Base-by-base conservation (phyloP, 108 stramenopile species). In the Nitzschia putrida region DNA sequence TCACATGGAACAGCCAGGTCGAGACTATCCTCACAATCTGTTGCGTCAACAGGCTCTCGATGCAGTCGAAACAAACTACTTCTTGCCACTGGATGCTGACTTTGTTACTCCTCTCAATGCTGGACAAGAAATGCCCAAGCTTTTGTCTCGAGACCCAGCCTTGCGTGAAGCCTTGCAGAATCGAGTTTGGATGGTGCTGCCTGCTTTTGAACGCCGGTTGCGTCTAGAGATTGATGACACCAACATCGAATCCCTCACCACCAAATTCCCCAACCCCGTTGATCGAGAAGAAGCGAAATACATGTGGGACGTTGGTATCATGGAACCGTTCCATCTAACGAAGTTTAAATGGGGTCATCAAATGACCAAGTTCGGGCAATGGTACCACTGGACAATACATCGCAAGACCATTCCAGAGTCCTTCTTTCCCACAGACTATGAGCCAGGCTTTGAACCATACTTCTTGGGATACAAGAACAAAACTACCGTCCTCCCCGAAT, bases 11-110 rank as follows among this genome's bases (percentile, higher is more conserved):
- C n/a, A 59, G 2, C 11, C 16, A 0, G 54, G 23, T 26, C 22
- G 22, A 13, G 39, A 58, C 8, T 72, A 72, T 21, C 71, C 71
- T 8, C 38, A 64, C 61, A 72, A 72, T 54, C 13, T 72, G 5
- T 39, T 72, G 25, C 71, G 71, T 24, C 18, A 72, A 25, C 11
- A 56, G 44, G 71, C 71, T 11, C 14, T 64, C 47, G 29, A 9
- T 38, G 49, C 21, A 23, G 45, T 57, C 7, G 71, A 72, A 41
- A 63, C 52, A 20, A 61, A 72, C 18, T 72, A 64, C 44, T 49
- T 72, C 18, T 53, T 72, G 47, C 29, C 61, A 9, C 8, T 72
- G 37, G 71, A 72, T 64, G 71, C 64, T 60, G 71, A 72, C 40
- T 64, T 72, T 24, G 71, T 72, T 7, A 49, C 61, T 18, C 5